These are phyloP conservation scores for Nepenthes alata DNA, from an alignment of 179 eudicot genomes.

Conservation along the genomic window DNA sequence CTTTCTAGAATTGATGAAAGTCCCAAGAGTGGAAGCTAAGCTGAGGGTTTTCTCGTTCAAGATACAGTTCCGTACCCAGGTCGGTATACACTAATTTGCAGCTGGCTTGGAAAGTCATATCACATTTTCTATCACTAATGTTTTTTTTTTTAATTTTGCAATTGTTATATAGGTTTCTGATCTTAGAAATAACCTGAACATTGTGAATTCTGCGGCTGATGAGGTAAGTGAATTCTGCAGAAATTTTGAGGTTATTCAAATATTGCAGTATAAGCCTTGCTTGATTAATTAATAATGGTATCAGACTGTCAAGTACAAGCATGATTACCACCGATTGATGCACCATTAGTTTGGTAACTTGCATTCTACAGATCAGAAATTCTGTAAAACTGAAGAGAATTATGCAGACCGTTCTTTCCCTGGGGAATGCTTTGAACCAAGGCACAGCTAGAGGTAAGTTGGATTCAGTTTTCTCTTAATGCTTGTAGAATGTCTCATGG, in stretches of 20 bases:
- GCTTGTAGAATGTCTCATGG: not conserved
- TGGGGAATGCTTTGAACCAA: constrained; percentile 89
- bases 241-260: not conserved
- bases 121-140: not conserved
- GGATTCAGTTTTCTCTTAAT: constrained; percentile 2
- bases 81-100: constrained; percentile 11
- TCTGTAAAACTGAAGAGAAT: constrained; percentile 66
- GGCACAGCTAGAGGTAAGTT: constrained; percentile 91
- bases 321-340: not conserved
- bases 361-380: constrained; percentile 47
- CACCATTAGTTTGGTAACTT: constrained; percentile 5
- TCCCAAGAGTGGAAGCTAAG: constrained; percentile 78
- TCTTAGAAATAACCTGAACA: constrained; percentile 48
- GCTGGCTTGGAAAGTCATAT: not conserved
- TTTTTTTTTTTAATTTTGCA: not conserved
- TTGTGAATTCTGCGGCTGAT: constrained; percentile 62
- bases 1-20: constrained; percentile 79
- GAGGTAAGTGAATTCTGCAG: constrained; percentile 34
- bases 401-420: constrained; percentile 79
- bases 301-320: not conserved
- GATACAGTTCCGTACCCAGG: constrained; percentile 79
- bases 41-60: constrained; percentile 82
- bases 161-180: constrained; percentile 48
- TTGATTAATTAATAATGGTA: no score
- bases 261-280: no score